Percentiles rank a stretch among this genome's conserved stretches.
These are phyloP conservation scores for Aspergillus cejpii DNA, from an alignment of 2,329 filamentous ascomycete genomes.

Conservation along the genomic window DNA sequence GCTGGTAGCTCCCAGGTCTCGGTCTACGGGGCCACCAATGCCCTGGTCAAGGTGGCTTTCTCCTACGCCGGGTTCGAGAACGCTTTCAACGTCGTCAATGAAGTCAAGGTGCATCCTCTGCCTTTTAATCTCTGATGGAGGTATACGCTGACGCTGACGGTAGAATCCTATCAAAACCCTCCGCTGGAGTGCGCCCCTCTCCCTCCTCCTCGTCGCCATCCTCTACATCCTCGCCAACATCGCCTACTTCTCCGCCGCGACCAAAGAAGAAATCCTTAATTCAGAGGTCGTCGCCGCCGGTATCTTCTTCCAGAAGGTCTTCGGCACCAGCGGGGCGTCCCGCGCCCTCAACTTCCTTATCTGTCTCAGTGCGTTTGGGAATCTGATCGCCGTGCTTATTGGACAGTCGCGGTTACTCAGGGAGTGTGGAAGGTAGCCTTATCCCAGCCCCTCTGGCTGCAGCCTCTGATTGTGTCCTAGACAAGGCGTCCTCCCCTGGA, in stretches of 20 bases:
- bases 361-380: constrained; percentile 53
- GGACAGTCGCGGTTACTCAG: constrained; percentile 52
- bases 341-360: constrained; percentile 54
- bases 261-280: constrained; percentile 48
- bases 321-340: constrained; percentile 46
- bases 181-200: constrained; percentile 45
- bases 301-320: constrained; percentile 55
- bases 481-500: constrained; percentile 57
- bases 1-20: constrained; percentile 42
- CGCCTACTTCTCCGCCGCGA: constrained; percentile 54
- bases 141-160: no score
- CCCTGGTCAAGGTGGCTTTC: constrained; percentile 54
- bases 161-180: constrained; percentile 53
- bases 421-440: constrained; percentile 49
- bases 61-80: constrained; percentile 54
- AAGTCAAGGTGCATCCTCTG: constrained; percentile 51
- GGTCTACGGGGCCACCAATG: constrained; percentile 48
- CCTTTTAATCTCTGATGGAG: no score
- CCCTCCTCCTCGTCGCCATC: constrained; percentile 47
- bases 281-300: constrained; percentile 52
- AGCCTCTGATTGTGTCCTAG: no score
- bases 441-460: no score
- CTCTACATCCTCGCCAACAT: constrained; percentile 56
- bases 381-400: constrained; percentile 51
- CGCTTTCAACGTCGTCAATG: constrained; percentile 57